Evolutionary conservation across 371 early-diverging fungal species (phyloP), one percentile per base, ranked within the genome.

Genomic region (Smittium mucronatum): DNA sequence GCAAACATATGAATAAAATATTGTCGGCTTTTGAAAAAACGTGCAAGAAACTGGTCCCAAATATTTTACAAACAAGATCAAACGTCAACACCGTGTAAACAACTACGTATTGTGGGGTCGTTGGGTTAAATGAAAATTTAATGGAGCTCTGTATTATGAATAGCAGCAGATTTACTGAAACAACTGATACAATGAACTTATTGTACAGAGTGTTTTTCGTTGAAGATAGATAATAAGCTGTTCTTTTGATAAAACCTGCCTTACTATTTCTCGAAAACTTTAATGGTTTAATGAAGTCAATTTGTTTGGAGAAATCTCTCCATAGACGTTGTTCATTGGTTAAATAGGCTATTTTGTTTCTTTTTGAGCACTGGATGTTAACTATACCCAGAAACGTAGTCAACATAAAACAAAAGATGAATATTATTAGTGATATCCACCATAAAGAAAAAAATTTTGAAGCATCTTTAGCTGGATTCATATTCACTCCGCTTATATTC

Each of bases 361-460:
- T 78, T 63, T 78, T 81, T 2, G 85, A 82, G 71, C 84, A 87
- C 73, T 86, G 86, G 34, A 86, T 85, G 34, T 88, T 83, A 2
- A 89, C 84, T 30, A 89, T 84, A 5, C 88, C 87, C 33, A 89
- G 77, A 75, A 89, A 89, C 60, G 88, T 66, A 1, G 86, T 82
- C 21, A 87, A 79, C 1, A 87, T 85, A 72, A 87, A 84, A 28
- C 84, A 80, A 8, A 86, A 82, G 25, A 86, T 87, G 5, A 85
- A 82, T 2, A 89, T 64, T 66, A 86, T 87, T 71, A 83, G 87
- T 2, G 85, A 73, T 71, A 87, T 83, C 71, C 86, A 87, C 72
- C 84, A 88, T 60, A 89, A 78, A 5, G 81, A 83, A 70, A 83
- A 79, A 57, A 80, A 76, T 36, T 86, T 84, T 28, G 83, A 81